Percentiles rank a stretch among this genome's conserved stretches.
phyloP scores from a whole-genome alignment of 805 yeast genomes.

The Starmerella tilneyi region DNA sequence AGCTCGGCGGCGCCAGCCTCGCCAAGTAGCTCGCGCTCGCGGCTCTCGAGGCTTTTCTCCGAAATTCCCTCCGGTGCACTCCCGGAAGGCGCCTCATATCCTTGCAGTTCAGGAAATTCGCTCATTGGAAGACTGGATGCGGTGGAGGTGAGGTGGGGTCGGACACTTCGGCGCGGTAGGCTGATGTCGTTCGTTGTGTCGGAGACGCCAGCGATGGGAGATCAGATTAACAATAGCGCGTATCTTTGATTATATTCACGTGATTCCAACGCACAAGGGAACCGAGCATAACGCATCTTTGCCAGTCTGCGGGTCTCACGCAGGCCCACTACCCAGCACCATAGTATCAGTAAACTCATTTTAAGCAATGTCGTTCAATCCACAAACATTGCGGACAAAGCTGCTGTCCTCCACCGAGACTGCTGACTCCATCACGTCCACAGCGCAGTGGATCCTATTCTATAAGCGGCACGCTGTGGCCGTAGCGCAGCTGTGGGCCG shows the following conservation, averaged over 20 bases:
- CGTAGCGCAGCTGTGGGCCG: slow-evolving; percentile 46
- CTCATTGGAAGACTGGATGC: slow-evolving; percentile 33
- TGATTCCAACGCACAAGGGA: no score
- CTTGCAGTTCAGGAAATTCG: slow-evolving; percentile 51
- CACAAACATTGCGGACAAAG: slow-evolving; percentile 23
- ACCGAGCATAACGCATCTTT: no score
- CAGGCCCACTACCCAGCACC: not conserved
- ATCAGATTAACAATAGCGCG: no score
- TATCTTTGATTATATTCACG: no score
- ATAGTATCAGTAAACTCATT: not conserved
- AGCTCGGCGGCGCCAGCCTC: slow-evolving; percentile 34
- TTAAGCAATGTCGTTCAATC: slow-evolving; percentile 22
- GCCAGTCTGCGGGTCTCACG: no score
- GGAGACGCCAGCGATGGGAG: no score
- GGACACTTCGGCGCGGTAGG: not conserved
- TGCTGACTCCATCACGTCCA: slow-evolving; percentile 62
- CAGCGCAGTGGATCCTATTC: slow-evolving; percentile 61
- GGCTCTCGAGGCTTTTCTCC: slow-evolving; percentile 33
- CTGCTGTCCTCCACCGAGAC: slow-evolving; percentile 42
- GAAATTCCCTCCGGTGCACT: slow-evolving; percentile 21
- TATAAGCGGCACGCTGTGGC: slow-evolving; percentile 49
- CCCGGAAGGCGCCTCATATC: slow-evolving; percentile 33
- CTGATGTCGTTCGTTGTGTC: no score
- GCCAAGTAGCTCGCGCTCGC: slow-evolving; percentile 37
- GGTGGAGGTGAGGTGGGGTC: not conserved